Conservation (phyloP, 2,329 filamentous ascomycete genomes). For the Zasmidium angulare region DNA sequence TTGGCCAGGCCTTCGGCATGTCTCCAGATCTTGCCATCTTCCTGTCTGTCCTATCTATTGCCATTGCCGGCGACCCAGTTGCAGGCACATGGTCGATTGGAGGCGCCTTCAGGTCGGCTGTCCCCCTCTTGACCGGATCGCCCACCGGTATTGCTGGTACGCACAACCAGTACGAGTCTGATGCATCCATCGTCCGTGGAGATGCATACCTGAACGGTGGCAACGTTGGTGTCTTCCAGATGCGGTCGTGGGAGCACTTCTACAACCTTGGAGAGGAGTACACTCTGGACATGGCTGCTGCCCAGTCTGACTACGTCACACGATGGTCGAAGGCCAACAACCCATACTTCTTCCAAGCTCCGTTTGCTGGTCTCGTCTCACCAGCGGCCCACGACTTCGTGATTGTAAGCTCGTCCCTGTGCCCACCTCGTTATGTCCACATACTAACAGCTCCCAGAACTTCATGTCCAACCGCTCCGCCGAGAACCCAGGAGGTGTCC, state of each 20-base stretch:
- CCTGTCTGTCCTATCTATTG: slow-evolving; percentile 32
- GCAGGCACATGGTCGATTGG: slow-evolving; percentile 30
- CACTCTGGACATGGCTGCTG: slow-evolving; percentile 13
- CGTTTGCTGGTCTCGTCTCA: slow-evolving; percentile 26
- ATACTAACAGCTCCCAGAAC: too few species aligned
- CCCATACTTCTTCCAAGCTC: slow-evolving; percentile 32
- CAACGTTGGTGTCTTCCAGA: slow-evolving; percentile 20
- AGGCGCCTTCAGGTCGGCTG: slow-evolving; percentile 14
- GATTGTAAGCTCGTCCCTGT: too few species aligned
- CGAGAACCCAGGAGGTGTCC: slow-evolving; percentile 21
- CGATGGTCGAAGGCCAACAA: slow-evolving; percentile 30
- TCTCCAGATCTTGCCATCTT: slow-evolving; percentile 22
- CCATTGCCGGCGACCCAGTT: slow-evolving; percentile 20
- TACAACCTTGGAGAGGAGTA: not conserved
- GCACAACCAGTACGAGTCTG: slow-evolving; percentile 38
- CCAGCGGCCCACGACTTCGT: slow-evolving; percentile 29
- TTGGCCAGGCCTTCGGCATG: slow-evolving; percentile 33
- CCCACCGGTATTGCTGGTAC: slow-evolving; percentile 25
- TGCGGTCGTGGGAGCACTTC: slow-evolving; percentile 5
- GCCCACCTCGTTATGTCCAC: too few species aligned
- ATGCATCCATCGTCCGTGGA: slow-evolving; percentile 25
- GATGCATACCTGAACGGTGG: slow-evolving; percentile 25
- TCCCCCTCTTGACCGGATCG: slow-evolving; percentile 10
- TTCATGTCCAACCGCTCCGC: slow-evolving; percentile 28
- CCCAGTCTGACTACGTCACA: slow-evolving; percentile 7